Base-by-base conservation (phyloP, 1,139 yeast genomes). In the Candida pseudoviswanathii region DNA sequence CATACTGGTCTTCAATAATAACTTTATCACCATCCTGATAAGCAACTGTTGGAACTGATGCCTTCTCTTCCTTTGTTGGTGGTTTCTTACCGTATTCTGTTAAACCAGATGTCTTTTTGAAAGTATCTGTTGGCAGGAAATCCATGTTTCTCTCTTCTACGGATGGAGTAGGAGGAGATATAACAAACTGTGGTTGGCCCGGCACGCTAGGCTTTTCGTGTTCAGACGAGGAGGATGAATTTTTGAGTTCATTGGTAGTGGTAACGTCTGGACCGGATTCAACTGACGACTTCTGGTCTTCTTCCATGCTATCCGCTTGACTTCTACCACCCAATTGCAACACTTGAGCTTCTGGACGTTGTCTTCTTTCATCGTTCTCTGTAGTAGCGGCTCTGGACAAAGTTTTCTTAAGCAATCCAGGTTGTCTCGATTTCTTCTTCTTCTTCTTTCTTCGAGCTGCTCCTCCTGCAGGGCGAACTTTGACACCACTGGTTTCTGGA, bases 381-480 rank as follows among this genome's bases (percentile, higher is more conserved):
- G 69, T 71, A 16, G 62, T 54, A 25, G 56, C 52, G 8, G 58
- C 65, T 51, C 67, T 61, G 3, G 75, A 70, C 30, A 70, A 55
- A 0, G 73, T 62, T 51, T 71, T 66, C 59, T 67, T 70, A 58
- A 67, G 62, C 43, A 59, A 54, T 7, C 62, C 57, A 4, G 64
- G 56, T 60, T 65, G 67, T 40, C 41, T 45, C 61, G 65, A 73
- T 67, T 58, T 73, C 62, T 58, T 70, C 62, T 68, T 70, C 68
- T 75, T 68, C 43, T 60, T 64, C 57, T 67, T 68, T 60, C 68
- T 71, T 16, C 16, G 16, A 51, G 72, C 77, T 63, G 88, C 88
- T 32, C 94, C 95, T 41, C 95, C 96, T 2, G 89, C 89, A 1
- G 95, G 94, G 56, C 84, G 79, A n/a, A 81, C 87, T 43, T 85